phyloP scores from a whole-genome alignment of 2,329 filamentous ascomycete species.

The Dothistroma pini region DNA sequence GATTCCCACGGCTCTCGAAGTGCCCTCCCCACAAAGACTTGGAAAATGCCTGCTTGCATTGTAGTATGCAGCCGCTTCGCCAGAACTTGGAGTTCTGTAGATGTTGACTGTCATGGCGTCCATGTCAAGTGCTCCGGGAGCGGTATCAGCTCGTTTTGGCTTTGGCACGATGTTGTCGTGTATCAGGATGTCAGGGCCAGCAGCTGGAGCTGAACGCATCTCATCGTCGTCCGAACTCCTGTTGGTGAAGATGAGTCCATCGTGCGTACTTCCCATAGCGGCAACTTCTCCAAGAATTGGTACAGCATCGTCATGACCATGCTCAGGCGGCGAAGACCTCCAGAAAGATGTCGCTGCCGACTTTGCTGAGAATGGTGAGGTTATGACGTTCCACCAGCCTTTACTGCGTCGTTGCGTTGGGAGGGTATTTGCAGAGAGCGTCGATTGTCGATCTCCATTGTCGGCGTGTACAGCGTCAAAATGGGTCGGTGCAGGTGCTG shows the following conservation, averaged over 20 bases:
- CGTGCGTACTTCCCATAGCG: conserved; percentile 23
- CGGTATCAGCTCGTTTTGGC: conserved; percentile 28
- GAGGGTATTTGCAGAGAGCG: conserved; percentile 23
- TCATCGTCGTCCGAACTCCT: conserved; percentile 19
- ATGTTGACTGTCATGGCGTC: conserved; percentile 27
- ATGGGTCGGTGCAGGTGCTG: neutral
- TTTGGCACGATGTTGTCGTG: neutral
- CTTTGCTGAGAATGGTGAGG: conserved; percentile 58
- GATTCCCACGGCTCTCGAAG: neutral
- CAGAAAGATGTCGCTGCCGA: conserved; percentile 24
- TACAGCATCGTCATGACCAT: conserved; percentile 17
- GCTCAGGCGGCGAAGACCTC: conserved; percentile 23
- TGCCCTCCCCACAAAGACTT: conserved; percentile 12
- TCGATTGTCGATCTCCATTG: neutral
- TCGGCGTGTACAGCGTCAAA: neutral
- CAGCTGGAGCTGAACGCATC: conserved; percentile 25
- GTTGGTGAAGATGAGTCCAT: conserved; percentile 24
- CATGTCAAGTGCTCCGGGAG: conserved; percentile 26
- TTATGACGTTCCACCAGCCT: conserved; percentile 77
- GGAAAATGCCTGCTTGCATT: conserved; percentile 24
- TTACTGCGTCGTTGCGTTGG: conserved; percentile 58
- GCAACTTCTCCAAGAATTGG: conserved; percentile 24
- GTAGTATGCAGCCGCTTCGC: conserved; percentile 34
- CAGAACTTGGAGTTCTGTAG: conserved; percentile 32
- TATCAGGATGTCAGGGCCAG: conserved; percentile 3